Evolutionary conservation across 495 filamentous ascomycete species (phyloP), one percentile per base, ranked within the genome.

Genomic region (Xylaria longipes): DNA sequence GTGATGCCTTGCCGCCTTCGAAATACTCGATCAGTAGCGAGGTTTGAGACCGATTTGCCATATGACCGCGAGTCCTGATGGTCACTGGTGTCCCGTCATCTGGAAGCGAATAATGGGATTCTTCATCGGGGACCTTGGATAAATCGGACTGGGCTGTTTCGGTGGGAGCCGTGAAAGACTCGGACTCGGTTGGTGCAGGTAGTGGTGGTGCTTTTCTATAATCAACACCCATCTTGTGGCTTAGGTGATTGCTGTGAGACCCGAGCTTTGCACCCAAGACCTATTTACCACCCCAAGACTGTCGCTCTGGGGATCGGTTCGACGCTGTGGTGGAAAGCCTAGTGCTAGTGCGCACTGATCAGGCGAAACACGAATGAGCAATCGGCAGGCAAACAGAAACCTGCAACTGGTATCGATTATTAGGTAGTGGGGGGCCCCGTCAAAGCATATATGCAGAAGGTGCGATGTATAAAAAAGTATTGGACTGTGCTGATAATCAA

Each of bases 21-120:
- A 98, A 99, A 81, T 98, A 98, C 82, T 99, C 96, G 78, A 99
- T 99, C 78, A 99, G 85, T 63, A 99, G 87, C 62, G 94, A 97
- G 50, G 96, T 97, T 80, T 97, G 94, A 60, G 93, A 96, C 75
- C 86, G 88, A 75, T 86, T 86, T 61, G 83, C 80, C 70, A 85
- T 89, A 72, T 90, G 89, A 72, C 87, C 88, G 71, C 86, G 84
- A 71, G 94, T 95, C 76, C 91, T 84, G 75, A 98, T 95, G 65
- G 93, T 98, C 74, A 98, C 88, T 48, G 93, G 93, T 71, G 92
- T 94, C 76, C 96, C 97, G 89, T 99, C 95, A 81, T 97, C 95
- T 31, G 94, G 96, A 68, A 99, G 89, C 58, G 92, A 95, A 84
- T 97, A 97, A 66, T 93, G 83, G 12, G 85, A 87, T 1, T 76